Evolutionary conservation across 768 basidiomycete genomes (phyloP).

Genomic region (Panus rudis): DNA sequence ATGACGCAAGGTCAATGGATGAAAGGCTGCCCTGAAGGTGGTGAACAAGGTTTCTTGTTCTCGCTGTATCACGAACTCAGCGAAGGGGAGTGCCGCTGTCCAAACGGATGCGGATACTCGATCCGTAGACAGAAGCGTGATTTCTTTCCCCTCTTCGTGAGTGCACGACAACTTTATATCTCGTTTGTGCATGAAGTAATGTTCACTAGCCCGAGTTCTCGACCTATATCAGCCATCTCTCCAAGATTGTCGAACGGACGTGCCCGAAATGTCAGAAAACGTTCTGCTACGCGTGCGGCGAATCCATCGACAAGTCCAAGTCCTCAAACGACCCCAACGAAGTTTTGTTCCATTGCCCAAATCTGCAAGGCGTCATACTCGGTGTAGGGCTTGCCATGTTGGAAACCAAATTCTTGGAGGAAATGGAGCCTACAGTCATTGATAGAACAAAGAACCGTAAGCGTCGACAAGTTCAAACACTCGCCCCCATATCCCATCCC

Average conservation of each 20-base stretch:
- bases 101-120: slow-evolving; percentile 63
- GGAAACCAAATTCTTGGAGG: slow-evolving; percentile 63
- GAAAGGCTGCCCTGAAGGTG: slow-evolving; percentile 93
- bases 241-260: slow-evolving; percentile 44
- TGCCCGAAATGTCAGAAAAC: slow-evolving; percentile 37
- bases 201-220: slow-evolving; percentile 58
- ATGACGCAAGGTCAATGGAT: slow-evolving; percentile 94
- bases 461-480: slow-evolving; percentile 29
- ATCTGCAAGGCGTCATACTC: slow-evolving; percentile 82
- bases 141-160: slow-evolving; percentile 79
- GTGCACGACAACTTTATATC: slow-evolving; percentile 26
- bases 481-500: slow-evolving; percentile 19
- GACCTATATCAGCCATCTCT: slow-evolving; percentile 60
- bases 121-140: slow-evolving; percentile 61
- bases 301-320: slow-evolving; percentile 22
- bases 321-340: slow-evolving; percentile 41
- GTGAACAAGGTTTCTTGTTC: slow-evolving; percentile 86
- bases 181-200: slow-evolving; percentile 4
- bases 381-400: slow-evolving; percentile 89
- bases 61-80: slow-evolving; percentile 71
- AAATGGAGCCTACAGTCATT: slow-evolving; percentile 29
- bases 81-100: slow-evolving; percentile 59
- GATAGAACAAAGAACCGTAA: slow-evolving; percentile 29
- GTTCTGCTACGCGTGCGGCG: slow-evolving; percentile 44
- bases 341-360: slow-evolving; percentile 81